A percentile compares a stretch with the other conserved stretches of the same genome.
Evolutionary conservation across 106 monocot species (phyloP).

Genomic region (Platanthera guangdongensis): DNA sequence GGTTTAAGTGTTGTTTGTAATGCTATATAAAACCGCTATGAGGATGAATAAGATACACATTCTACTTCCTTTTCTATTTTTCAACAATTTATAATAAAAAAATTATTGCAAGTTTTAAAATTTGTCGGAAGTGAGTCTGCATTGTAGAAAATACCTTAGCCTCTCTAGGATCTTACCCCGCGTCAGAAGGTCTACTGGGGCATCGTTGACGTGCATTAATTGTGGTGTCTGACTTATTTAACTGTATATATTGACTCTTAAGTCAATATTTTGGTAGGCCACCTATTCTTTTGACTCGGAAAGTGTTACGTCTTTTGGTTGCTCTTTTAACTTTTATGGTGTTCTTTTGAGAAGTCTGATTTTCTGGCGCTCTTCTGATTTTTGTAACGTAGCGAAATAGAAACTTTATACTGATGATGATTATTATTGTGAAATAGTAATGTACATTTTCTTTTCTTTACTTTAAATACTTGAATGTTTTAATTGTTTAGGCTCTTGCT

Average conservation of each 20-base stretch:
- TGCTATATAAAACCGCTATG: too few species aligned
- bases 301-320: neutral
- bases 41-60: too few species aligned
- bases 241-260: neutral
- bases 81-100: too few species aligned
- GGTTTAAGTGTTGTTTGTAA: too few species aligned
- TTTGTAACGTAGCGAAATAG: neutral
- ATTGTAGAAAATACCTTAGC: too few species aligned
- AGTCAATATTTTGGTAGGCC: neutral
- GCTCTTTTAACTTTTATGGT: neutral
- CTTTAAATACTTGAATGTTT: neutral
- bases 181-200: too few species aligned
- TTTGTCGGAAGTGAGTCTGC: too few species aligned
- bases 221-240: neutral
- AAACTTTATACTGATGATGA: neutral
- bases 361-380: too few species aligned
- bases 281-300: neutral
- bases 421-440: neutral
- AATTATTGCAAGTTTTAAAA: too few species aligned
- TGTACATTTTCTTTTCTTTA: neutral
- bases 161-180: too few species aligned
- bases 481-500: slow-evolving; percentile 9
- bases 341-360: neutral
- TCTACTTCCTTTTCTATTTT: too few species aligned
- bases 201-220: neutral